Conservation (phyloP, 805 yeast species). For the Lipomyces mesembrius region DNA sequence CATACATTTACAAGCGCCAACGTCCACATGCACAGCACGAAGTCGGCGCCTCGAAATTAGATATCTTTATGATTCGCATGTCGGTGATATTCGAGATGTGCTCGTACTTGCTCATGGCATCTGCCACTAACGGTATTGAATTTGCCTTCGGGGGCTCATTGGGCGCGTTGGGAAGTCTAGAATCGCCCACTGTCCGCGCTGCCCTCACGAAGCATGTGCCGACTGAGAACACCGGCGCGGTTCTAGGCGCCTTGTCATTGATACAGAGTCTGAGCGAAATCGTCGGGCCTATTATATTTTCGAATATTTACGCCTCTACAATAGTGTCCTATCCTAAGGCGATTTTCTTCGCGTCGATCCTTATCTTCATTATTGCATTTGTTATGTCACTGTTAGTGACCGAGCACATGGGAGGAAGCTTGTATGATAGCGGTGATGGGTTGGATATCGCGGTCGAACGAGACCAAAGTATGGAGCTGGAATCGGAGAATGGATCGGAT, state of each 20-base stretch:
- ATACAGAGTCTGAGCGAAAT: conserved; percentile 27
- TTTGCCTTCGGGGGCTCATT: conserved; percentile 16
- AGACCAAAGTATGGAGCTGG: background rate
- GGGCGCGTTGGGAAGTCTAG: conserved; percentile 23
- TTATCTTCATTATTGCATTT: background rate
- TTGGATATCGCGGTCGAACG: background rate
- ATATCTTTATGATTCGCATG: conserved; percentile 19
- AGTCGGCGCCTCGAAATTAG: conserved; percentile 26
- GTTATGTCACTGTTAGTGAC: conserved; percentile 18
- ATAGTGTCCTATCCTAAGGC: conserved; percentile 31
- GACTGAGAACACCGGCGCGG: conserved; percentile 33
- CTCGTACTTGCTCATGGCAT: conserved; percentile 7
- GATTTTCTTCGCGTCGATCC: conserved; percentile 19
- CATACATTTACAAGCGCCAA: conserved; percentile 15
- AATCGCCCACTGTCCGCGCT: conserved; percentile 29
- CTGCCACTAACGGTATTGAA: background rate
- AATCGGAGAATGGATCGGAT: background rate
- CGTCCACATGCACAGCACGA: conserved; percentile 14
- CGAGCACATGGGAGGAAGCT: conserved; percentile 27
- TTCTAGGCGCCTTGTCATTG: conserved; percentile 35
- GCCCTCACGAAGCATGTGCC: conserved; percentile 35
- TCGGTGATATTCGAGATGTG: conserved; percentile 3
- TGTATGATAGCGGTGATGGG: conserved; percentile 30
- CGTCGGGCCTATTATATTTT: conserved; percentile 31
- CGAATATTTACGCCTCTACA: conserved; percentile 32